These are phyloP conservation scores for Solanum paucissectum DNA, from an alignment of 257 asterid species.

Conservation along the genomic window DNA sequence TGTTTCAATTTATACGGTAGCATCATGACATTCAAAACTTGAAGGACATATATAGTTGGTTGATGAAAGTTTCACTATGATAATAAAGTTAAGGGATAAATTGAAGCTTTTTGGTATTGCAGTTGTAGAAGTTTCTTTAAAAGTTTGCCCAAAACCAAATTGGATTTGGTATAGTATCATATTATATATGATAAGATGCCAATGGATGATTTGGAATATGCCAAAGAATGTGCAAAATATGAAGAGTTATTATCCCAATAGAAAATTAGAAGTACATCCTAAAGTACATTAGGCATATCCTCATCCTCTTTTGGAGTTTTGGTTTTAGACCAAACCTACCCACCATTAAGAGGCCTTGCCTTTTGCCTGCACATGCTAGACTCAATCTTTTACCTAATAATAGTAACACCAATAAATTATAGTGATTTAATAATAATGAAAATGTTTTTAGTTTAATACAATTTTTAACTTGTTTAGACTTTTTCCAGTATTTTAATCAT, in stretches of 20 bases:
- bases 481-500: too few species aligned
- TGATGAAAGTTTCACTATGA: neutral
- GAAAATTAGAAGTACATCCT: slow-evolving; percentile 1
- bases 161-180: neutral
- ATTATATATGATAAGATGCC: neutral
- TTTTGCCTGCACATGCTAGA: neutral
- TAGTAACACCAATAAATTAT: neutral
- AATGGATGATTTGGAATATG: neutral
- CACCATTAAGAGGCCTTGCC: neutral
- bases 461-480: neutral
- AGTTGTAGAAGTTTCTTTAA: neutral
- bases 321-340: neutral
- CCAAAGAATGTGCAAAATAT: neutral
- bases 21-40: neutral
- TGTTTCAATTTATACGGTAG: neutral
- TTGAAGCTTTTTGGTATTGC: neutral
- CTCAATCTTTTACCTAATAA: neutral
- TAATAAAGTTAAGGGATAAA: neutral
- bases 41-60: neutral
- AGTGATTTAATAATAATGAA: neutral
- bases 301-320: neutral
- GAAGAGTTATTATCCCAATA: neutral
- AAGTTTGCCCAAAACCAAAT: neutral
- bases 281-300: neutral
- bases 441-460: neutral